Evolutionary conservation across 2,329 filamentous ascomycete species (phyloP), one percentile per base, ranked within the genome.

Genomic region (Fusarium clavum): DNA sequence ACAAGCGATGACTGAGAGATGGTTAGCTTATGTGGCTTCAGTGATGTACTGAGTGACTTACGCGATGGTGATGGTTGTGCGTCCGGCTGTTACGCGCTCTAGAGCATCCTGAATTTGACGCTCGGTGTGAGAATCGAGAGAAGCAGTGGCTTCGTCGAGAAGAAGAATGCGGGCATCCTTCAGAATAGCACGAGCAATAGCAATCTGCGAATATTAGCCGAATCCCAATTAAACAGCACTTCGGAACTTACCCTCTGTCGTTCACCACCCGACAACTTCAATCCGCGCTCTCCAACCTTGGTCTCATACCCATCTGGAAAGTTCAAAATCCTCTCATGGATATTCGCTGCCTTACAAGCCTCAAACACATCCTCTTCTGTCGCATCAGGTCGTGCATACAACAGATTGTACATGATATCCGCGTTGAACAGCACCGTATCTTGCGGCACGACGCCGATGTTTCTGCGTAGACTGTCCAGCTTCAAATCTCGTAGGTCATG

Each of bases 111-210:
- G 87, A 40, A 90, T 89, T 57, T 85, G 82, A 34, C 84, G 82
- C 73, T 90, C 87, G 1, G 87, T 89, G 27, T 87, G 84, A 0
- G 88, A 87, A 56, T 92, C 87, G 24, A 93, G 85, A 5, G 91
- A 90, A 2, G 89, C 91, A 6, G 92, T 92, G 0, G 91, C 88
- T 77, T 93, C 91, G 71, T 93, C 91, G 0, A 93, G 83, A 61
- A 93, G 85, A 27, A 93, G 84, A 57, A 93, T 88, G 54, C 89
- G 89, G 0, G 91, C 88, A 51, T 89, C 88, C 76, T 92, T 91
- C 47, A 93, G 82, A 16, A 93, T 83, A 1, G 91, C 89, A 16
- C 91, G 86, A 0, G 87, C 87, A 60, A 89, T 90, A 4, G 87
- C 87, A 48, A 87, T 77, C 79, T 81, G 29, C 4, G 44, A 30